Percentiles rank a stretch among this genome's conserved stretches.
phyloP scores from a whole-genome alignment of 2,329 filamentous ascomycete genomes.

The Podosphaera leucotricha region DNA sequence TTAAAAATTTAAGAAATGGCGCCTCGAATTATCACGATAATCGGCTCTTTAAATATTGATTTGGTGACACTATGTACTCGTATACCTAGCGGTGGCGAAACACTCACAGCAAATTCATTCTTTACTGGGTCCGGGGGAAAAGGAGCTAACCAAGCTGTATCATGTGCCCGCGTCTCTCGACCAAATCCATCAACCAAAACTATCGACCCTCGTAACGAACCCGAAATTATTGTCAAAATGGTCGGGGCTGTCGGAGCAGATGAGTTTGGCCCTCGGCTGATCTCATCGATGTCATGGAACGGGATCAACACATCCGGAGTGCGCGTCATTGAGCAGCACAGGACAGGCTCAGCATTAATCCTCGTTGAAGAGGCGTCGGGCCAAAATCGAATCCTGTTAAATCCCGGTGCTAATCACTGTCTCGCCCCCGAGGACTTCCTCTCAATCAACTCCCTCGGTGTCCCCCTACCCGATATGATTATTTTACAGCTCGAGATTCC shows the following conservation, averaged over 20 bases:
- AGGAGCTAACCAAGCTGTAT: slow-evolving; percentile 54
- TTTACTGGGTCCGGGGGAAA: slow-evolving; percentile 72
- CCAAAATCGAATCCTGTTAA: slow-evolving; percentile 33
- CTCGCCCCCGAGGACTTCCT: slow-evolving; percentile 20
- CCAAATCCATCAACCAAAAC: slow-evolving; percentile 16
- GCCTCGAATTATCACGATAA: slow-evolving; percentile 42
- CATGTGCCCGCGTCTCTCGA: slow-evolving; percentile 46
- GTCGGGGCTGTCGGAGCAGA: slow-evolving; percentile 50
- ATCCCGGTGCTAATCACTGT: slow-evolving; percentile 42
- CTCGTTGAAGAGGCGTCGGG: slow-evolving; percentile 40
- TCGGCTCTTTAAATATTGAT: slow-evolving; percentile 89
- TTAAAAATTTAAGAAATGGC: not conserved
- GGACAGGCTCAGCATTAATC: slow-evolving; percentile 52
- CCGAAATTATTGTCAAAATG: slow-evolving; percentile 34
- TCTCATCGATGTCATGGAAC: slow-evolving; percentile 30
- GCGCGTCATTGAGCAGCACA: slow-evolving; percentile 19
- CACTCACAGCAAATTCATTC: slow-evolving; percentile 57
- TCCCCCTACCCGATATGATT: slow-evolving; percentile 33
- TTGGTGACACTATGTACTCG: slow-evolving; percentile 72
- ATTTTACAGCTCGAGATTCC: slow-evolving; percentile 65
- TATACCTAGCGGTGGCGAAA: slow-evolving; percentile 67
- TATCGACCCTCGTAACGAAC: slow-evolving; percentile 4
- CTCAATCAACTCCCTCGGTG: slow-evolving; percentile 16
- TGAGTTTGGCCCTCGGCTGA: slow-evolving; percentile 37
- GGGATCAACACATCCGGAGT: slow-evolving; percentile 38